These are phyloP conservation scores for Logfia minima DNA, from an alignment of 129 eudicot species.

Conservation along the genomic window DNA sequence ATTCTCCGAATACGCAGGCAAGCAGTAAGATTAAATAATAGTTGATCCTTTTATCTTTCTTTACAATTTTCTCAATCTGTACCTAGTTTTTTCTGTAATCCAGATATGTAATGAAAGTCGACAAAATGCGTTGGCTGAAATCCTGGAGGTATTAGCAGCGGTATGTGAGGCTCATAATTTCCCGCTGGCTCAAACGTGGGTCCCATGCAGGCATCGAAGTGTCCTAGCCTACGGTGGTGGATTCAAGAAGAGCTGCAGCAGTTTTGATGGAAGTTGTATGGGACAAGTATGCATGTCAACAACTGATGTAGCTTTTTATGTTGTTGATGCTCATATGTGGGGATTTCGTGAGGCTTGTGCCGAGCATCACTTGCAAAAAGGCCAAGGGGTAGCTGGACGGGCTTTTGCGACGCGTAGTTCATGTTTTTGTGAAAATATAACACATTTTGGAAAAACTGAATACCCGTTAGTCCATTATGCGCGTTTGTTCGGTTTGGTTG, in stretches of 20 bases:
- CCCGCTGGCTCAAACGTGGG: slow-evolving; percentile 96
- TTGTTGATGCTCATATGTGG: slow-evolving; percentile 89
- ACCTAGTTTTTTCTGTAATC: slow-evolving; percentile 33
- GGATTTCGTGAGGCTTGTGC: slow-evolving; percentile 91
- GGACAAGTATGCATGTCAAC: slow-evolving; percentile 97
- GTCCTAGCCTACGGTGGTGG: slow-evolving; percentile 93
- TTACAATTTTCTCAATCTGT: slow-evolving; percentile 20
- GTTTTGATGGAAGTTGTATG: slow-evolving; percentile 96
- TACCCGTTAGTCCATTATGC: slow-evolving; percentile 95
- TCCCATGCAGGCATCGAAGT: slow-evolving; percentile 91
- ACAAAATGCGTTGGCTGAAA: slow-evolving; percentile 81
- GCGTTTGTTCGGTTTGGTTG: slow-evolving; percentile 70
- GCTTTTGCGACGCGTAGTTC: slow-evolving; percentile 64
- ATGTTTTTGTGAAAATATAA: slow-evolving; percentile 76
- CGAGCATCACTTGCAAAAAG: slow-evolving; percentile 88
- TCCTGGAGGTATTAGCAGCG: slow-evolving; percentile 73
- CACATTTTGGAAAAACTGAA: slow-evolving; percentile 70
- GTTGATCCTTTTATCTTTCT: slow-evolving; percentile 3
- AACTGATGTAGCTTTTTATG: slow-evolving; percentile 83
- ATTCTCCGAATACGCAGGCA: slow-evolving; percentile 83
- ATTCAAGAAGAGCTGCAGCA: slow-evolving; percentile 78
- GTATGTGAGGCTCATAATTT: slow-evolving; percentile 83
- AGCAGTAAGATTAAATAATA: slow-evolving; percentile 36
- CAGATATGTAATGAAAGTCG: slow-evolving; percentile 96
- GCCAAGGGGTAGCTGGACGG: slow-evolving; percentile 95